Evolutionary conservation across 495 filamentous ascomycete genomes (phyloP), one percentile per base, ranked within the genome.

Genomic region (Aspergillus diversus): DNA sequence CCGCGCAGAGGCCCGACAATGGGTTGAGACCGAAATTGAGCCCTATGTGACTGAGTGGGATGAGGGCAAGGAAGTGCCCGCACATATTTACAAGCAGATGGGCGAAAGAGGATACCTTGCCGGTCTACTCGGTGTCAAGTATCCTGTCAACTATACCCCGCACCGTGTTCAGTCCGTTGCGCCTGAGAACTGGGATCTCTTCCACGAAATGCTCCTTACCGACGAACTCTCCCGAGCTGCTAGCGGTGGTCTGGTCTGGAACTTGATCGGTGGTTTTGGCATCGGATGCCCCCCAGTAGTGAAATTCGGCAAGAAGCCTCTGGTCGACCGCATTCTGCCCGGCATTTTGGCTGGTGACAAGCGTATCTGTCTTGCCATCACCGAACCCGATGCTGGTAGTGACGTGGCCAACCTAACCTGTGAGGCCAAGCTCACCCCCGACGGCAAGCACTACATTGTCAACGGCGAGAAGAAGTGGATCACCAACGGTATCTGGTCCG

Each of bases 381-480:
- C 90, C 7, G 90, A 93, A 72, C 90, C 90, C 46, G 90, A 92
- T 80, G 90, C 88, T 1, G 90, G 90, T 33, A 85, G 84, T 72
- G 95, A 99, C 75, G 95, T 99, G 15, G 95, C 95, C 57, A 97
- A 96, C 77, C 77, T 99, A 43, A 93, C 88, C 31, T 97, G 94
- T 73, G 93, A 97, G 81, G 95, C 95, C 33, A 96, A 96, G 80
- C 89, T 97, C 48, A 88, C 83, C 56, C 87, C 92, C 67, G 94
- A 97, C 72, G 95, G 95, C 71, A 99, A 97, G 83, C 92, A 97
- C 76, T 99, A 96, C 76, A 97, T 99, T 63, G 95, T 99, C 76
- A 99, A 98, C 73, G 95, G 95, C 47, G 95, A 97, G 85, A 98
- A 99, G 88, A 99, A 99, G 78, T 98, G 95, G 95, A 99, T 99